These are phyloP conservation scores for Malbranchea zuffiana DNA, from an alignment of 2,329 filamentous ascomycete species.

Conservation along the genomic window DNA sequence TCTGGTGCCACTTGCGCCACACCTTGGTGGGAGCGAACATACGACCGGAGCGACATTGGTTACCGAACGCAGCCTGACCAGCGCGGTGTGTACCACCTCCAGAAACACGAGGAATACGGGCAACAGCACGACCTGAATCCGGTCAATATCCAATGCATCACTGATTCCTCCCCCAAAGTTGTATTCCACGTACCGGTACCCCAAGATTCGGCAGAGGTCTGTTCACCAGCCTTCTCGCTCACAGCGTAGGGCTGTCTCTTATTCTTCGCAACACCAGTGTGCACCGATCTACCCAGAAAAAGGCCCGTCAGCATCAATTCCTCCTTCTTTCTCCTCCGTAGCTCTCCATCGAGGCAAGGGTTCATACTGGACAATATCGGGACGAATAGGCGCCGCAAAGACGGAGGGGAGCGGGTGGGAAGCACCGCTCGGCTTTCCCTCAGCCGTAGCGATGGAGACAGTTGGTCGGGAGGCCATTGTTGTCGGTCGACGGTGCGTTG, in stretches of 20 bases:
- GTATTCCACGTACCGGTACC: conserved; percentile 71
- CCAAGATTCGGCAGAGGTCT: conserved; percentile 99
- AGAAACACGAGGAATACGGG: conserved; percentile 99
- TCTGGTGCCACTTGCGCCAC: conserved; percentile 99
- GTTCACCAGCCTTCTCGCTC: conserved; percentile 99
- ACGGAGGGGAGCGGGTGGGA: conserved; percentile 90
- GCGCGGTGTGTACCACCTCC: conserved; percentile 99
- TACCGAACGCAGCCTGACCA: conserved; percentile 99
- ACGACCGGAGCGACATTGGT: conserved; percentile 99
- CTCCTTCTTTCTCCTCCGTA: conserved; percentile 6
- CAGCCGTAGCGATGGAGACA: conserved; percentile 91
- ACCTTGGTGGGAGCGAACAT: conserved; percentile 99
- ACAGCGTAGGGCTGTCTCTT: conserved; percentile 99
- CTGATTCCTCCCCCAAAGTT: conserved; percentile 11
- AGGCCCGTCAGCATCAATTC: conserved; percentile 24
- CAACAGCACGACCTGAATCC: conserved; percentile 79
- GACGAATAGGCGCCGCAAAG: conserved; percentile 94
- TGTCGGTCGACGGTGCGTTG: conserved; percentile 28
- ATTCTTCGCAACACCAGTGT: conserved; percentile 99
- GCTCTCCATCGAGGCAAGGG: too few relatives aligned
- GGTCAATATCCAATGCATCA: conserved; percentile 11
- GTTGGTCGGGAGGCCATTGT: conserved; percentile 94
- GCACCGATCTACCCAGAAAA: conserved; percentile 49
- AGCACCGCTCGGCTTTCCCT: conserved; percentile 82
- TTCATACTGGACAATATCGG: conserved; percentile 93